Conservation (phyloP, 768 basidiomycete genomes). For the Auriculariales sp. region DNA sequence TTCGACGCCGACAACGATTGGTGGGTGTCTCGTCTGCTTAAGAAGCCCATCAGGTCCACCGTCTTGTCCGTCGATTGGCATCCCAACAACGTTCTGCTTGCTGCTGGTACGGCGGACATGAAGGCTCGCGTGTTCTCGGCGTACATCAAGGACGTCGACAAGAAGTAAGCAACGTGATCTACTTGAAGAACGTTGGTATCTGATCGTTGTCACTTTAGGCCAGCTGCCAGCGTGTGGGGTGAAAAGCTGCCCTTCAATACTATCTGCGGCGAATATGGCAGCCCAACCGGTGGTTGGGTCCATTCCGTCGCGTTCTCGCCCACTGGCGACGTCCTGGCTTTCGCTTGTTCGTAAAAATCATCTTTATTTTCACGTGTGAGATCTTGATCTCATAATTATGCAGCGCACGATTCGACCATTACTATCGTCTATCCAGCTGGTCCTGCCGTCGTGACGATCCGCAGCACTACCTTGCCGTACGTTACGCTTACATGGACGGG, state of each 20-base stretch:
- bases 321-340: slow-evolving; percentile 86
- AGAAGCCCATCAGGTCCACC: slow-evolving; percentile 94
- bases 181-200: neutral
- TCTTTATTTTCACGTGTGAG: neutral
- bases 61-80: slow-evolving; percentile 96
- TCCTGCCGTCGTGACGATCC: slow-evolving; percentile 57
- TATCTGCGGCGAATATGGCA: slow-evolving; percentile 84
- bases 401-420: slow-evolving; percentile 92
- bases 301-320: slow-evolving; percentile 94
- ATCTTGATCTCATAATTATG: slow-evolving; percentile 4
- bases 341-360: slow-evolving; percentile 64
- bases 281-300: slow-evolving; percentile 91
- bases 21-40: slow-evolving; percentile 96
- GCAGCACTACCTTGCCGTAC: slow-evolving; percentile 64
- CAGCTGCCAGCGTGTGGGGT: slow-evolving; percentile 87
- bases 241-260: slow-evolving; percentile 97
- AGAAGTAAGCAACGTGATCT: slow-evolving; percentile 45
- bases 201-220: slow-evolving; percentile 30
- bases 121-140: slow-evolving; percentile 96
- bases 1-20: slow-evolving; percentile 97
- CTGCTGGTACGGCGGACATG: slow-evolving; percentile 94
- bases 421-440: slow-evolving; percentile 82
- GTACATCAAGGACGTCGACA: slow-evolving; percentile 96
- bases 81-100: slow-evolving; percentile 94
- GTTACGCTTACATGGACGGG: slow-evolving; percentile 77